Percentiles rank a stretch among this genome's conserved stretches.
Evolutionary conservation across 306 rosid species (phyloP).

Genomic region (Dalbergia cultrata): DNA sequence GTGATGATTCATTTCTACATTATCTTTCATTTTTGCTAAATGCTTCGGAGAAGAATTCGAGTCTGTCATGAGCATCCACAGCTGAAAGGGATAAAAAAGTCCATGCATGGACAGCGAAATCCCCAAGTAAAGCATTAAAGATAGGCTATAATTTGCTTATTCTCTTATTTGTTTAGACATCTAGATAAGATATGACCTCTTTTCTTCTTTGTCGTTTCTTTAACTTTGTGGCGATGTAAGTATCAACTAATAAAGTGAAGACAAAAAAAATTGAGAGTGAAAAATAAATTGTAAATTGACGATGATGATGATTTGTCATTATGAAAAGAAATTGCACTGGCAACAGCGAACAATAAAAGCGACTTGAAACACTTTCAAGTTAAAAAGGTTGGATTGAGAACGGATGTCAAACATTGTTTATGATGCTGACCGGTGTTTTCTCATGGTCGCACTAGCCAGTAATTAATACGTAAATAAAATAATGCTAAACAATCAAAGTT

Average conservation of each 20-base stretch:
- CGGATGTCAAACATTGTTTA: constrained; percentile 33
- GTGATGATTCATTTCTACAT: not conserved
- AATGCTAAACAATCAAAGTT: too few relatives aligned
- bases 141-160: constrained; percentile 1
- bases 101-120: not conserved
- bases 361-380: constrained; percentile 4
- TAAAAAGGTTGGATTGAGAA: not conserved
- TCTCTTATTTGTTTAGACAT: constrained; percentile 24
- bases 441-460: not conserved
- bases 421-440: not conserved
- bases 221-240: constrained; percentile 14
- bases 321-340: constrained; percentile 47
- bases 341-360: constrained; percentile 44
- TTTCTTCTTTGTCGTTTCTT: constrained; percentile 39
- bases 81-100: constrained; percentile 16
- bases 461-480: too few relatives aligned
- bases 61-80: constrained; percentile 11
- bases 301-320: constrained; percentile 48
- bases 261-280: not conserved
- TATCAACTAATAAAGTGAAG: constrained; percentile 19
- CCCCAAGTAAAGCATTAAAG: constrained; percentile 37
- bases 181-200: not conserved
- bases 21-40: not conserved
- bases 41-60: constrained; percentile 9
- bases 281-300: constrained; percentile 20